Evolutionary conservation across 257 asterid genomes (phyloP), one percentile per base, ranked within the genome.

Genomic region (Rubia yunnanensis): DNA sequence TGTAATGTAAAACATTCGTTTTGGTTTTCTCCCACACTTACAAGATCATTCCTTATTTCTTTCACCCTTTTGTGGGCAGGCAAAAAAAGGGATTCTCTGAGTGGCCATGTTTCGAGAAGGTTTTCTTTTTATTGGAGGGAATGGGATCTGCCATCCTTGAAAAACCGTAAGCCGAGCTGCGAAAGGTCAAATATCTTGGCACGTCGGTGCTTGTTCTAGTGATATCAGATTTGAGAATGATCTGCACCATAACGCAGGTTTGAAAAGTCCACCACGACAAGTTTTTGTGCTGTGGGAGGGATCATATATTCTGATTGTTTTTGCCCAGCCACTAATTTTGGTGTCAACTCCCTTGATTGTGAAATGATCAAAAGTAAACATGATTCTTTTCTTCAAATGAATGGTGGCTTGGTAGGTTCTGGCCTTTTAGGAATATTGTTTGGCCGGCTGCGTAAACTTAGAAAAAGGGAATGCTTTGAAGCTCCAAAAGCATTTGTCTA

Each of bases 311-410:
- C 60, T 65, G 14, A 24, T 32, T 65, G 18, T 28, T 30, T 48
- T 64, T 10, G 28, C 15, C 38, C 46, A 48, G 18, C 60, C 60
- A 64, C 27, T 13, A 64, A 2, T 3, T n/a, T 46, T 48, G 60
- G 7, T 65, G 32, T 65, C 60, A 48, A 30, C 27, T 49, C 60
- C 60, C 23, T 20, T n/a, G 56, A 64, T 64, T 64, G 34, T 20
- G 31, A n/a, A 4, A n/a, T 31, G 23, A 31, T 1, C 6, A 31
- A 20, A 44, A 44, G 52, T 5, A 14, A 14, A 44, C 17, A n/a
- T 44, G 17, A 32, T 22, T 31, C 10, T 11, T 65, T 13, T 49
- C 36, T 0, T 17, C 3, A 17, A 49, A 50, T 10, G 32, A 49
- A 5, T n/a, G 20, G 59, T 64, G 58, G 44, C 58, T 46, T 44